These are phyloP conservation scores for Trifolium repens DNA, from an alignment of 306 rosid species.

Conservation along the genomic window DNA sequence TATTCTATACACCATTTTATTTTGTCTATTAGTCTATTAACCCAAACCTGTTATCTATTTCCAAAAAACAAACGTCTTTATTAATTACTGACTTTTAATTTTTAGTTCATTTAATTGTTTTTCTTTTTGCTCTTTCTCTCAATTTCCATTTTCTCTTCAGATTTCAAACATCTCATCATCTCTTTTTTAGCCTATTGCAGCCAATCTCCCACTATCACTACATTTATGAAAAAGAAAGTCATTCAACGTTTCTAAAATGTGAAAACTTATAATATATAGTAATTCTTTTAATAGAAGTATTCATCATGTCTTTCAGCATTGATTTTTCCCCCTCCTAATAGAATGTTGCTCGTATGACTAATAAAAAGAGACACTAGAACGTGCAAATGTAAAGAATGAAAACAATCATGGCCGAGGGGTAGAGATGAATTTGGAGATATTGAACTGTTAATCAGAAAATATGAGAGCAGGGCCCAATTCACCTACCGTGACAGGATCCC, in stretches of 20 bases:
- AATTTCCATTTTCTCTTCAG: slow-evolving; percentile 5
- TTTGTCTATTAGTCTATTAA: background rate
- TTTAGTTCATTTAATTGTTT: slow-evolving; percentile 5
- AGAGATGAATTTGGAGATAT: slow-evolving; percentile 19
- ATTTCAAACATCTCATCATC: slow-evolving; percentile 1
- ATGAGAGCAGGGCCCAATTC: slow-evolving; percentile 23
- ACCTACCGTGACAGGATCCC: slow-evolving; percentile 87
- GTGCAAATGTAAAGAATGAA: slow-evolving; percentile 14
- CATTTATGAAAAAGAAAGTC: background rate
- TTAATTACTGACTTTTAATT: background rate
- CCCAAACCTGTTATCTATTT: background rate
- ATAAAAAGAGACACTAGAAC: slow-evolving; percentile 1
- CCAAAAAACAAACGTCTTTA: background rate
- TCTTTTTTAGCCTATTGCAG: background rate
- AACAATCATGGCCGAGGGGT: slow-evolving; percentile 7
- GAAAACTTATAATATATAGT: background rate
- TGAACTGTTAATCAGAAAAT: slow-evolving; percentile 29
- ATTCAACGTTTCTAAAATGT: background rate
- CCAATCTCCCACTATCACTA: slow-evolving; percentile 14
- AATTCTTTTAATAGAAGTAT: background rate
- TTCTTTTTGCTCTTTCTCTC: background rate
- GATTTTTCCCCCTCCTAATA: slow-evolving; percentile 5
- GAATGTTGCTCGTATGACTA: background rate
- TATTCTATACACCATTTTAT: background rate
- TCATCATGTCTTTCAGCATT: slow-evolving; percentile 6